These are phyloP conservation scores for Syzygium oleosum DNA, from an alignment of 345 rosid genomes.

Conservation along the genomic window DNA sequence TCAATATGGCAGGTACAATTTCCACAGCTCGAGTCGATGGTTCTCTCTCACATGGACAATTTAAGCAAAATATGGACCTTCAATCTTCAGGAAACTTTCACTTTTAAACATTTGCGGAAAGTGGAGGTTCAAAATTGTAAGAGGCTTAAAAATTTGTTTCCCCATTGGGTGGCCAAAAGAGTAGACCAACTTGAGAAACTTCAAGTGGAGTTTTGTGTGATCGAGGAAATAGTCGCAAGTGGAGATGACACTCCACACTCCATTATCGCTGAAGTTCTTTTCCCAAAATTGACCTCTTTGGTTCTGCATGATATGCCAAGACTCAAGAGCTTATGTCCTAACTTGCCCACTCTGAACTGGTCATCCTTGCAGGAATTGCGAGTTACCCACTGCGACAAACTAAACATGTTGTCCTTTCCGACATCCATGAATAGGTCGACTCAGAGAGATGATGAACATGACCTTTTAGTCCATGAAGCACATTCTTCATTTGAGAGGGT, in stretches of 20 bases:
- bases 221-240: neutral
- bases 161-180: neutral
- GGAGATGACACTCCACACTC: neutral
- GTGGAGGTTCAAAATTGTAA: accelerated
- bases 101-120: accelerated
- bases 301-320: neutral
- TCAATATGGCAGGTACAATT: neutral
- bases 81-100: neutral
- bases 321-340: neutral
- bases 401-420: too few relatives aligned
- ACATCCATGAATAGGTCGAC: neutral
- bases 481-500: neutral
- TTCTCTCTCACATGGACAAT: neutral
- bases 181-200: neutral
- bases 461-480: accelerated
- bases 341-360: neutral
- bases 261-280: accelerated
- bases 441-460: accelerated
- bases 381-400: neutral
- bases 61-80: neutral
- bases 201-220: neutral
- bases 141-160: neutral
- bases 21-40: accelerated
- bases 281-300: accelerated
- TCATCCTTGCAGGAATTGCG: neutral